These are phyloP conservation scores for Botrytis paeoniae DNA, from an alignment of 2,329 filamentous ascomycete species.

Conservation along the genomic window DNA sequence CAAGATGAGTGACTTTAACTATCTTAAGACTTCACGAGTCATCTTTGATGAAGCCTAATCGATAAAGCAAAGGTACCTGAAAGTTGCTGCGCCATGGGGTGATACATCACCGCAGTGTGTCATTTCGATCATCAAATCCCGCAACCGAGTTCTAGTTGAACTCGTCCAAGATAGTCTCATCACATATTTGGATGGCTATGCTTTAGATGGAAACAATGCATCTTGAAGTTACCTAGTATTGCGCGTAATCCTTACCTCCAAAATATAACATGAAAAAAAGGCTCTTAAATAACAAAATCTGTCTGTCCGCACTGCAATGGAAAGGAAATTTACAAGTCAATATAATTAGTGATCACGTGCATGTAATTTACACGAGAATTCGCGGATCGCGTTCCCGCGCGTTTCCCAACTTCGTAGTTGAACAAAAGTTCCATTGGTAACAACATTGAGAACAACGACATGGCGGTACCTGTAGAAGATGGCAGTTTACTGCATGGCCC, in stretches of 20 bases:
- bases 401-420: neutral
- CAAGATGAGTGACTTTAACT: neutral
- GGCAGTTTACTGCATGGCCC: conserved; percentile 15
- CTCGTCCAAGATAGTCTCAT: neutral
- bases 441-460: neutral
- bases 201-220: neutral
- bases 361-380: conserved; percentile 20
- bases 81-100: neutral
- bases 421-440: conserved; percentile 2
- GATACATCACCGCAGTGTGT: neutral
- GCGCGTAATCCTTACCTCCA: neutral
- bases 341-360: neutral
- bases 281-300: neutral
- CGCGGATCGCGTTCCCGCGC: conserved; percentile 13
- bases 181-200: neutral
- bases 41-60: too few species aligned
- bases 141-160: neutral
- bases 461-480: conserved; percentile 15
- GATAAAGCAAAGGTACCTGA: too few species aligned
- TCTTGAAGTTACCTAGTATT: neutral
- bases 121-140: neutral
- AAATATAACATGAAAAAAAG: neutral
- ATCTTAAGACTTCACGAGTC: too few species aligned
- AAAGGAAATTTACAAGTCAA: neutral
- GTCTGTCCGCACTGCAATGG: neutral